Evolutionary conservation across 139 green algal species (phyloP).

Genomic region (Closterium sp.): DNA sequence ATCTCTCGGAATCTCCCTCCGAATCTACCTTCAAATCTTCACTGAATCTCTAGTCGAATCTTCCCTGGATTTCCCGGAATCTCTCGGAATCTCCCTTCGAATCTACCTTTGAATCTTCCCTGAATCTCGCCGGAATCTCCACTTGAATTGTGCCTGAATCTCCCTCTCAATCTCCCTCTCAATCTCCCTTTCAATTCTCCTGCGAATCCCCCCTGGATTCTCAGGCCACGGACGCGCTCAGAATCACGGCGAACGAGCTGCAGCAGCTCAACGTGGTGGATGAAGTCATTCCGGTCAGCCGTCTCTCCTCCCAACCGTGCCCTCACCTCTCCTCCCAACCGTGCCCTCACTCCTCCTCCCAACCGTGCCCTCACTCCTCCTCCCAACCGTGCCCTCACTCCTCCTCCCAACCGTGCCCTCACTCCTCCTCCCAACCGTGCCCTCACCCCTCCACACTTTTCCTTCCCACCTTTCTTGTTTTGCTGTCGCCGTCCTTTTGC

Average conservation of each 20-base stretch:
- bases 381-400: not conserved
- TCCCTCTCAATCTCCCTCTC: too few species aligned
- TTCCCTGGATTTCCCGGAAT: too few species aligned
- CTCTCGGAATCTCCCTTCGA: too few species aligned
- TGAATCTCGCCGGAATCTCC: too few species aligned
- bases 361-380: not conserved
- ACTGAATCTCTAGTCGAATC: too few species aligned
- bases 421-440: not conserved
- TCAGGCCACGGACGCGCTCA: conserved; percentile 86
- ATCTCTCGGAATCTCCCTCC: too few species aligned
- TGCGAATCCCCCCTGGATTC: too few species aligned
- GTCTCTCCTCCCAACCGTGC: not conserved
- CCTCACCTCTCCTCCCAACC: conserved; percentile 28
- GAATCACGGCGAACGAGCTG: conserved; percentile 85
- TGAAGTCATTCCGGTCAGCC: conserved; percentile 68
- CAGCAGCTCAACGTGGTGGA: conserved; percentile 85
- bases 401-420: not conserved
- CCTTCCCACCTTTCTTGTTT: not conserved
- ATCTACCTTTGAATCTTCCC: too few species aligned
- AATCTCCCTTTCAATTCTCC: too few species aligned
- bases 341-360: not conserved
- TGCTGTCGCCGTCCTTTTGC: not conserved
- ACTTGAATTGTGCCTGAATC: too few species aligned
- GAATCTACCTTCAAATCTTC: too few species aligned
- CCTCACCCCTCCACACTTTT: not conserved